Evolutionary conservation across 2,329 filamentous ascomycete genomes (phyloP).

Genomic region (Aspergillus sp.): DNA sequence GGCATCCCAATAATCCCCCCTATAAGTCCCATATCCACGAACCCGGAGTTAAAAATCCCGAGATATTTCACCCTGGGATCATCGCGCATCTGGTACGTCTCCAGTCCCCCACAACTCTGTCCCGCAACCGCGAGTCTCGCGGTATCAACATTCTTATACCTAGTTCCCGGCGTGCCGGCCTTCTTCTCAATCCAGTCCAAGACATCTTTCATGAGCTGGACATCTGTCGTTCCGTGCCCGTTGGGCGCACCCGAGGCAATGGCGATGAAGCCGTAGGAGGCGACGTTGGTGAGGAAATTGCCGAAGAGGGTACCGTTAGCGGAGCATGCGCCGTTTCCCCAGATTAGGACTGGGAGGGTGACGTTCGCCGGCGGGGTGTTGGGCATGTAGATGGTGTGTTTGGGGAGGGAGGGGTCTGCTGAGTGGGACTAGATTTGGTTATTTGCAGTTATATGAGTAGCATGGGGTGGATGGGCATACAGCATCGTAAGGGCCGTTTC

Average conservation of each 20-base stretch:
- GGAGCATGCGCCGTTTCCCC: conserved; percentile 11
- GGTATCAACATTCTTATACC: background rate
- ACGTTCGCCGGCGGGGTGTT: background rate
- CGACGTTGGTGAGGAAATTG: conserved; percentile 11
- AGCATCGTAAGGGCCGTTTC: conserved; percentile 3
- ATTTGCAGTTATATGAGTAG: background rate
- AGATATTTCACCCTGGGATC: conserved; percentile 7
- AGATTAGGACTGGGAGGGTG: conserved; percentile 9
- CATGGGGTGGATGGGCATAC: background rate
- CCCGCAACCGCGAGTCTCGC: conserved; percentile 5
- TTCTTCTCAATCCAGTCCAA: background rate
- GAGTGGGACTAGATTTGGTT: background rate
- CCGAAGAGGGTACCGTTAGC: conserved; percentile 9
- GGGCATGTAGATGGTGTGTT: conserved; percentile 10
- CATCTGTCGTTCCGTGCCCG: background rate
- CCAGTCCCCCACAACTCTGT: conserved; percentile 9
- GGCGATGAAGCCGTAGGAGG: conserved; percentile 9
- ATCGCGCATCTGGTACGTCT: conserved; percentile 11
- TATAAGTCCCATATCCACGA: background rate
- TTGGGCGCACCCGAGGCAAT: conserved; percentile 5
- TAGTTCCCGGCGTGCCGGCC: background rate
- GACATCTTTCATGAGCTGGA: conserved; percentile 1
- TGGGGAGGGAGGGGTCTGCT: background rate
- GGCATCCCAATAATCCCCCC: background rate
- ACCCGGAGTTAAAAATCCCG: conserved; percentile 6